A percentile compares a stretch with the other conserved stretches of the same genome.
phyloP scores from a whole-genome alignment of 352 stramenopile genomes.

The Thraustochytrium sp. region DNA sequence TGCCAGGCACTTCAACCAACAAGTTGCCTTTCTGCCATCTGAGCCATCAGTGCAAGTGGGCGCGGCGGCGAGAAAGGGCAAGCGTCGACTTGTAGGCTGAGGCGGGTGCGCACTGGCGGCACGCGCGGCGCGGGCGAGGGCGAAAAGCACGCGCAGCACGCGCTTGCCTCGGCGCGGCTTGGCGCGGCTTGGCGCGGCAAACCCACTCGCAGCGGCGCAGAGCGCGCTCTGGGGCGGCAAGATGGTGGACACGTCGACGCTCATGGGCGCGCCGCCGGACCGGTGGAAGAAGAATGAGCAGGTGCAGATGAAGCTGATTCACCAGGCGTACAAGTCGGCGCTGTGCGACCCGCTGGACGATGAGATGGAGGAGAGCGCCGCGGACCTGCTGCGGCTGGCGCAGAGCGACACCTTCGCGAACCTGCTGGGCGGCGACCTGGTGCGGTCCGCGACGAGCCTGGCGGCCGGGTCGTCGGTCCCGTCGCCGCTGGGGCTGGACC shows the following conservation, averaged over 20 bases:
- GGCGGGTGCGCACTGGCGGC: too few relatives aligned
- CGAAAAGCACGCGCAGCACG: too few relatives aligned
- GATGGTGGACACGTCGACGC: slow-evolving; percentile 24
- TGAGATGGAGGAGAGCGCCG: slow-evolving; percentile 15
- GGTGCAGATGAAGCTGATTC: slow-evolving; percentile 41
- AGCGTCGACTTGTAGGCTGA: too few relatives aligned
- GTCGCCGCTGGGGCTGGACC: not conserved
- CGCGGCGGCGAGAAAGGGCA: too few relatives aligned
- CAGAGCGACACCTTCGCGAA: slow-evolving; percentile 35
- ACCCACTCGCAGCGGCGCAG: too few relatives aligned
- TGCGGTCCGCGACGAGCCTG: not conserved
- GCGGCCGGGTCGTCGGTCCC: not conserved
- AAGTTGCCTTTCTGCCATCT: too few relatives aligned
- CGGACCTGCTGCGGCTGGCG: not conserved
- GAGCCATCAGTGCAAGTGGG: too few relatives aligned
- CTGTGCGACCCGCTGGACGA: slow-evolving; percentile 22
- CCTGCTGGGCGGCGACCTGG: not conserved
- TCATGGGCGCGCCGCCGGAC: slow-evolving; percentile 27
- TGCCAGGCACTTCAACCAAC: too few relatives aligned
- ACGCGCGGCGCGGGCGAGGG: too few relatives aligned
- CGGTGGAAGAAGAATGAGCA: slow-evolving; percentile 27
- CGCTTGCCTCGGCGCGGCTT: too few relatives aligned
- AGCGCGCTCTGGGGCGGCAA: too few relatives aligned
- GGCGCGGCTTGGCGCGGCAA: too few relatives aligned
- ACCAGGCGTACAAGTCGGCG: not conserved